These are phyloP conservation scores for Paramecium pentaurelia DNA, from an alignment of 73 alveolate genomes.

Conservation along the genomic window DNA sequence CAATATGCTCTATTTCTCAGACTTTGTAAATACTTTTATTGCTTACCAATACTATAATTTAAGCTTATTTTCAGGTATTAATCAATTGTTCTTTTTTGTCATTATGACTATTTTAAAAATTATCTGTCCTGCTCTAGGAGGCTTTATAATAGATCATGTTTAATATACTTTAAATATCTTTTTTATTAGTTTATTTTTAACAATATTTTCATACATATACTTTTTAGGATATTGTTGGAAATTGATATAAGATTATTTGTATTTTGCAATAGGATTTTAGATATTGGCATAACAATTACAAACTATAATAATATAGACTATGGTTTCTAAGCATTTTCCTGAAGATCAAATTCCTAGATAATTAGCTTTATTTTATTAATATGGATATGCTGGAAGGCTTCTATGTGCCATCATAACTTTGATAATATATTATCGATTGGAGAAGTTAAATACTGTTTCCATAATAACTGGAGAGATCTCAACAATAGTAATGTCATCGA, in stretches of 20 bases:
- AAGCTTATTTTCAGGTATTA: neutral
- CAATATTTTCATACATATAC: neutral
- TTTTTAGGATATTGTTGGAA: neutral
- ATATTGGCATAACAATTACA: neutral
- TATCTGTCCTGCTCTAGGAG: constrained; percentile 18
- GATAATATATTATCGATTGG: neutral
- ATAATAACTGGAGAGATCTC: neutral
- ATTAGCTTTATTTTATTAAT: neutral
- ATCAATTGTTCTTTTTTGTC: neutral
- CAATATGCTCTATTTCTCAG: neutral
- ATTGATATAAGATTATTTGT: neutral
- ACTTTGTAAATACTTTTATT: neutral
- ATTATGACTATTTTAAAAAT: constrained; percentile 7
- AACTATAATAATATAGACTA: neutral
- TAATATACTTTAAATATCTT: neutral
- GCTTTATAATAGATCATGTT: constrained; percentile 4
- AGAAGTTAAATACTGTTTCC: neutral
- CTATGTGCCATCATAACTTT: neutral
- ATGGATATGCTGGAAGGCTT: neutral
- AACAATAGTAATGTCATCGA: neutral
- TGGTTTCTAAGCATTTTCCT: neutral
- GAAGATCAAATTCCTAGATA: neutral
- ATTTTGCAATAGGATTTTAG: constrained; percentile 37
- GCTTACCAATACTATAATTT: neutral
- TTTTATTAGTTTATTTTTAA: neutral